Percentiles rank a stretch among this genome's conserved stretches.
phyloP scores from a whole-genome alignment of 2,329 filamentous ascomycete species.

The Trichoderma sp. region DNA sequence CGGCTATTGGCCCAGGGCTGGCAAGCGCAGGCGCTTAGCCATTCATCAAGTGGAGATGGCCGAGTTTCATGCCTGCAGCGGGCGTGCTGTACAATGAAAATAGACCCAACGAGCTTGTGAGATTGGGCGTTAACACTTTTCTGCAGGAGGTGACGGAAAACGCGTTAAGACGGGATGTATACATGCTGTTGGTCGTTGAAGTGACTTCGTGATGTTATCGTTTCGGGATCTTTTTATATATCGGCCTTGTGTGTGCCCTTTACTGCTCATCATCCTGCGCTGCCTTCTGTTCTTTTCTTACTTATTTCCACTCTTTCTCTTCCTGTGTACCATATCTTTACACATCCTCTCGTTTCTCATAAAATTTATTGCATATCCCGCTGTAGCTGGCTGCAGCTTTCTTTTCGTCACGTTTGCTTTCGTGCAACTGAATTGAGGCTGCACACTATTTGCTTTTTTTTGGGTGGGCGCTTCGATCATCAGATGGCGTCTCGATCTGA shows the following conservation, averaged over 20 bases:
- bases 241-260: neutral
- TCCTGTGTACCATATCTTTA: neutral
- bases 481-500: neutral
- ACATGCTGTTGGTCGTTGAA: slow-evolving; percentile 2
- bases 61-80: neutral
- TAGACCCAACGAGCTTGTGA: neutral
- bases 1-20: slow-evolving; percentile 2
- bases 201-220: neutral
- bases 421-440: neutral
- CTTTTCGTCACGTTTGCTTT: neutral
- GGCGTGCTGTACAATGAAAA: neutral
- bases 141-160: neutral
- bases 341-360: neutral
- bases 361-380: neutral
- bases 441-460: neutral
- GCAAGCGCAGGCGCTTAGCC: slow-evolving; percentile 4
- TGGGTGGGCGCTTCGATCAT: neutral
- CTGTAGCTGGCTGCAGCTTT: neutral
- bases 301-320: neutral
- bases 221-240: neutral
- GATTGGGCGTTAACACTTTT: neutral
- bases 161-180: neutral
- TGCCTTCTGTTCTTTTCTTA: neutral
- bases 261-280: neutral
- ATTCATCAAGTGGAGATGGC: neutral